Base-by-base conservation (phyloP, 2,329 filamentous ascomycete genomes). In the Fusarium nematophilum region DNA sequence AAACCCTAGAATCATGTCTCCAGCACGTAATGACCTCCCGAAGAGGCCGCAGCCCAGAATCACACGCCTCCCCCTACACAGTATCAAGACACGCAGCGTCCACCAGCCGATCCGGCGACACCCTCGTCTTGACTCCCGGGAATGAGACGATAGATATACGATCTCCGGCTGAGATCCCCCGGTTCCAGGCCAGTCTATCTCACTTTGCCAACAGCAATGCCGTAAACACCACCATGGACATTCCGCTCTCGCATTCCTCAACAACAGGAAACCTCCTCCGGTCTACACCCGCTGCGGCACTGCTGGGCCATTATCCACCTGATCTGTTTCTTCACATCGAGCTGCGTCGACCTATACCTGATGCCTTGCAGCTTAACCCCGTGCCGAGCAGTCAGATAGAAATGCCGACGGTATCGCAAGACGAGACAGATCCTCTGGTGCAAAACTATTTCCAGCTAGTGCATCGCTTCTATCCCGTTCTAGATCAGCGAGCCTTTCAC, bases 191-290 rank as follows among this genome's bases (percentile, higher is more conserved):
- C 1, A 63, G 59, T 0, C 9, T 63, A 0, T 51, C 59, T 0
- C 62, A 66, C 9, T 64, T 65, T 11, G 63, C 62, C 1, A 66
- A 66, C 7, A 60, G 53, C 4, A 65, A 63, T 47, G 62, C 61
- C 1, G 59, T 65, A 21, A 65, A 65, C 29, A 65, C 62, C 3
- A 65, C 62, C 0, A 65, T 65, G 62, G 62, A 64, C 9, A 65
- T 65, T 5, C 62, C 62, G 0, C 15, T 65, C 0, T 66, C 59
- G 5, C 62, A 65, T 9, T 65, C 62, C 1, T 64, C 62, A 0
- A 66, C 62, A 0, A 54, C 59, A 0, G 62, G 62, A 1, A 65
- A 64, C 2, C 30, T 65, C 1, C 15, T 65, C 0, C 49, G 62
- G 0, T 65, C 62, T 8, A 59, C 59, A 1, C 62, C 62, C 0